Evolutionary conservation across 208 protist genomes (phyloP), one percentile per base, ranked within the genome.

Genomic region (Trypanosoma lewisi): DNA sequence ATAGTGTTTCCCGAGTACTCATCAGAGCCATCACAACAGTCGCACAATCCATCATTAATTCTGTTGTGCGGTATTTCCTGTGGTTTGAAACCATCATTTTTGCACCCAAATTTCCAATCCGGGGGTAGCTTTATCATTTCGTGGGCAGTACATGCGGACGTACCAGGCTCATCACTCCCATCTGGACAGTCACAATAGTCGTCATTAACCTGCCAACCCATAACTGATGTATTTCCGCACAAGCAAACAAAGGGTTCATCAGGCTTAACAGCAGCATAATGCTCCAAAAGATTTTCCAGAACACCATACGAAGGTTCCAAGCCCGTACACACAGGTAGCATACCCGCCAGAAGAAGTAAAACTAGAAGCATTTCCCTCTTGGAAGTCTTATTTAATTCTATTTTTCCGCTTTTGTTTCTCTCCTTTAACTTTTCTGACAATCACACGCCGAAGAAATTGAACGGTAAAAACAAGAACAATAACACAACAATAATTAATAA

Each of bases 141-240:
- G n/a, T 82, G 17, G 4, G 41, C 49, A 0, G 60, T 44, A 66
- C 89, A 95, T 21, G 84, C 86, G 2, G 80, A 73, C 1, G 92
- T 96, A 8, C 94, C 94, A 23, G 97, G 96, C 75, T 98, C 97
- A 75, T 98, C 97, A 51, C 75, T 92, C 28, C 97, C 96, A 70
- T 98, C 97, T 34, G 64, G 39, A 62, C 97, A 98, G 69, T 98
- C 96, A 70, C 97, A 98, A 67, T 94, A 96, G 49, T 98, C 93
- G 63, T 98, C 86, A 73, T 98, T 98, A 16, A 98, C 93, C 6
- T 75, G 25, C 17, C 44, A 34, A 25, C 83, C 74, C 23, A 81
- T 68, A 25, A 98, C 89, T 9, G 53, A 67, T 6, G 47, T 47
- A 16, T 71, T 77, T 0, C 53, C 59, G 48, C 87, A 72, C 9